phyloP scores from a whole-genome alignment of 495 filamentous ascomycete species.

The Entonaema liquescens region DNA sequence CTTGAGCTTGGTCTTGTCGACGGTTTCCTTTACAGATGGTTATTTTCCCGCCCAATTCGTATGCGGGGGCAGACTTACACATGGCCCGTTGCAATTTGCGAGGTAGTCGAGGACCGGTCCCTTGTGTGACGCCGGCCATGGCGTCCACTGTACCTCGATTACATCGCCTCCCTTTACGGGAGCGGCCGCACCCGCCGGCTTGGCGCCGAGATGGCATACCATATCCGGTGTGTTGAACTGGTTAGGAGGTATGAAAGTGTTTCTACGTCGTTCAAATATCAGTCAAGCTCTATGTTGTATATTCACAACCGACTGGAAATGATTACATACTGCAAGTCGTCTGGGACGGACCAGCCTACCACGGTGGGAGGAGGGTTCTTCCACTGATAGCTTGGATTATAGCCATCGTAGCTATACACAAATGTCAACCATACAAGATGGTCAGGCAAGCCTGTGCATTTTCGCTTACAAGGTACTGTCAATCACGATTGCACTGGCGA shows the following conservation, averaged over 20 bases:
- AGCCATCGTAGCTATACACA: constrained; percentile 41
- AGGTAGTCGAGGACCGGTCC: constrained; percentile 75
- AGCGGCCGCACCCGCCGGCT: constrained; percentile 48
- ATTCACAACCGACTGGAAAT: not conserved
- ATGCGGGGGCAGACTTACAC: constrained; percentile 37
- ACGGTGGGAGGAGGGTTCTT: constrained; percentile 40
- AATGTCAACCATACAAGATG: constrained; percentile 1
- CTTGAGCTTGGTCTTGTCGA: constrained; percentile 48
- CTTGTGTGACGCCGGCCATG: constrained; percentile 66
- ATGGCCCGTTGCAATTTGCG: constrained; percentile 69
- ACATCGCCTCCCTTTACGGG: constrained; percentile 50
- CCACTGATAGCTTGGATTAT: constrained; percentile 45
- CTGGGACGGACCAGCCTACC: constrained; percentile 44
- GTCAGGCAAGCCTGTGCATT: not conserved
- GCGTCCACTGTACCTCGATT: constrained; percentile 47
- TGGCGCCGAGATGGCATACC: constrained; percentile 55
- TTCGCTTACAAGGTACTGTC: constrained; percentile 43
- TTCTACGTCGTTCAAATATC: constrained; percentile 18
- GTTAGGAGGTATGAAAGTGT: constrained; percentile 34
- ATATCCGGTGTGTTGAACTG: constrained; percentile 46
- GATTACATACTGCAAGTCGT: constrained; percentile 42
- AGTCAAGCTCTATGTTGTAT: not conserved
- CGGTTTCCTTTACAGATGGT: constrained; percentile 26
- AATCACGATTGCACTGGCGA: constrained; percentile 42
- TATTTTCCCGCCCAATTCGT: not conserved